phyloP scores from a whole-genome alignment of 495 filamentous ascomycete genomes.

The Thermothielavioides terrestris region DNA sequence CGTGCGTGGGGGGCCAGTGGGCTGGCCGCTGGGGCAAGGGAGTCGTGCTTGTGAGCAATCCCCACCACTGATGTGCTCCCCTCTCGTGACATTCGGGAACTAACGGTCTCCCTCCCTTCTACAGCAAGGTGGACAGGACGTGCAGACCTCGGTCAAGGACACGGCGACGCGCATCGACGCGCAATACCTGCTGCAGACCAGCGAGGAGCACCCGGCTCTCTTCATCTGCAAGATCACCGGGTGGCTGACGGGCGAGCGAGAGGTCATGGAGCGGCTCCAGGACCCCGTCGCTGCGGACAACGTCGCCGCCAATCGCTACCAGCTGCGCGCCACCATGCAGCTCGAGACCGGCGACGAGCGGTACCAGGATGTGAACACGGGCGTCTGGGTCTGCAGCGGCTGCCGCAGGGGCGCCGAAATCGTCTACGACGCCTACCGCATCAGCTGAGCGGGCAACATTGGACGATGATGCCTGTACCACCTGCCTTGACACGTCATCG shows the following conservation, averaged over 20 bases:
- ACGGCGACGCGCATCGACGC: conserved; percentile 21
- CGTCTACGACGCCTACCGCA: conserved; percentile 27
- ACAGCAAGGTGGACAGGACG: conserved; percentile 24
- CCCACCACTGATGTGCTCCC: neutral
- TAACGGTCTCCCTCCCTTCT: neutral
- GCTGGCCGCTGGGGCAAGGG: conserved; percentile 26
- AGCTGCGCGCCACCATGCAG: conserved; percentile 20
- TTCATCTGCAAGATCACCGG: conserved; percentile 25
- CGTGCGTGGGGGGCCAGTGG: conserved; percentile 24
- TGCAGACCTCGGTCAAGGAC: conserved; percentile 19
- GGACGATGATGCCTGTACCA: neutral
- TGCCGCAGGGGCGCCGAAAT: conserved; percentile 25
- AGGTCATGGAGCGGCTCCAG: conserved; percentile 25
- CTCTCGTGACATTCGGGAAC: too few species aligned
- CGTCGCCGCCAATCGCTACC: conserved; percentile 21
- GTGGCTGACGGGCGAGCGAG: conserved; percentile 24
- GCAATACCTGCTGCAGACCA: conserved; percentile 24
- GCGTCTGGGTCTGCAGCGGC: conserved; percentile 22
- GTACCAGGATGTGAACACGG: conserved; percentile 18
- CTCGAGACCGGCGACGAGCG: conserved; percentile 26
- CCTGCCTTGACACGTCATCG: neutral
- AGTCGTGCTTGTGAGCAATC: conserved; percentile 13
- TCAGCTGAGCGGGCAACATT: conserved; percentile 18
- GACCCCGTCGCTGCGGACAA: conserved; percentile 25
- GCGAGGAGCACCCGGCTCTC: conserved; percentile 22